Evolutionary conservation across 2,329 filamentous ascomycete species (phyloP).

Genomic region (Colletotrichum neosansevieriae): DNA sequence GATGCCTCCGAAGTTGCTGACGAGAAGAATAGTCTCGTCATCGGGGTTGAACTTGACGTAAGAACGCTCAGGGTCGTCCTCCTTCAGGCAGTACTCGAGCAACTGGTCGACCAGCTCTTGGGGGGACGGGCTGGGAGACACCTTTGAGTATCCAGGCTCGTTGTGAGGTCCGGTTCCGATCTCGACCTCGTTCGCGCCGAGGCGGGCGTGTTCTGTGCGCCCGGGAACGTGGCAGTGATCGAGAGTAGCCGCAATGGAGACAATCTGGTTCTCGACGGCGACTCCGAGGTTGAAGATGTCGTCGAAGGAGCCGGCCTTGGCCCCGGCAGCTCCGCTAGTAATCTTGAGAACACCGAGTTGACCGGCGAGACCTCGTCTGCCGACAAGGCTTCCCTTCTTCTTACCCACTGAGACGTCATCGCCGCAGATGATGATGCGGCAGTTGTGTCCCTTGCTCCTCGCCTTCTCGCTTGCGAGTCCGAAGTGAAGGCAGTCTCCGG

Average conservation of each 20-base stretch:
- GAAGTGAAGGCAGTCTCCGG: constrained; percentile 73
- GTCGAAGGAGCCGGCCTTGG: constrained; percentile 59
- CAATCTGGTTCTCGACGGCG: constrained; percentile 63
- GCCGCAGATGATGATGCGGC: constrained; percentile 70
- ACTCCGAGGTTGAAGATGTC: constrained; percentile 63
- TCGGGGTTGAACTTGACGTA: constrained; percentile 61
- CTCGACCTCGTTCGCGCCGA: constrained; percentile 66
- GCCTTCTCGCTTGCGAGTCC: constrained; percentile 70
- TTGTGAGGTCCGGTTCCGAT: constrained; percentile 77
- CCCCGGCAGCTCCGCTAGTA: constrained; percentile 63
- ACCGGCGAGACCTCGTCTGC: constrained; percentile 71
- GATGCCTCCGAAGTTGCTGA: constrained; percentile 72
- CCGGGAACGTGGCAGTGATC: constrained; percentile 72
- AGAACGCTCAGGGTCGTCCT: constrained; percentile 61
- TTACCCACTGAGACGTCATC: constrained; percentile 75
- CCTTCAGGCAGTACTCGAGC: constrained; percentile 70
- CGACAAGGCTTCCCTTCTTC: constrained; percentile 66
- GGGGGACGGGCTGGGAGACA: constrained; percentile 63
- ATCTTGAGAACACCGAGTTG: constrained; percentile 71
- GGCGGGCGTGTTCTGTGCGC: constrained; percentile 59
- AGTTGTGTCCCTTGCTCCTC: constrained; percentile 64
- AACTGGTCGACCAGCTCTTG: constrained; percentile 67
- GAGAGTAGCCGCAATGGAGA: constrained; percentile 69
- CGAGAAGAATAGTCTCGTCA: constrained; percentile 64
- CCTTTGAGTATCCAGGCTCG: constrained; percentile 70